phyloP scores from a whole-genome alignment of 257 asterid species.

The Ballota nigra region DNA sequence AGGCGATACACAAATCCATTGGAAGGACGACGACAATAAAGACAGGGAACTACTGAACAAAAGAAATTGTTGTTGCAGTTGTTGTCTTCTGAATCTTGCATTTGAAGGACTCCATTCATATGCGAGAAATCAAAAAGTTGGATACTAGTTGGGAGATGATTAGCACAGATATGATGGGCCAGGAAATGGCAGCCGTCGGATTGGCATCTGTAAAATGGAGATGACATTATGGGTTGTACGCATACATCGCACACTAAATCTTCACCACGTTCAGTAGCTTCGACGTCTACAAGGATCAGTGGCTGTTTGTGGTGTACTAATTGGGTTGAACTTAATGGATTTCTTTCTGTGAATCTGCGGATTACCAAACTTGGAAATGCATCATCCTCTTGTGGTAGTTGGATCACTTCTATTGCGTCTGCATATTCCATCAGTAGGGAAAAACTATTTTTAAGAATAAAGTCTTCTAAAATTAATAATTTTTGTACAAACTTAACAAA shows the following conservation, averaged over 20 bases:
- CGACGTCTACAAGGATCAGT: neutral
- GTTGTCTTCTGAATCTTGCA: no score
- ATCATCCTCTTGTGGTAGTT: constrained; percentile 5
- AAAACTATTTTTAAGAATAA: no score
- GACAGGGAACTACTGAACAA: no score
- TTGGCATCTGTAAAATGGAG: neutral
- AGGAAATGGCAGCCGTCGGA: neutral
- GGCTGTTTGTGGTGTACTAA: neutral
- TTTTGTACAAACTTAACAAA: no score
- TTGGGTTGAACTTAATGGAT: neutral
- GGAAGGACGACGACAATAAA: no score
- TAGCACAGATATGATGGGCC: neutral
- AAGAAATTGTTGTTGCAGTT: no score
- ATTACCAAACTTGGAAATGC: neutral
- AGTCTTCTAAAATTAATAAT: no score
- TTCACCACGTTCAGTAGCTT: no score
- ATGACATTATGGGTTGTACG: neutral
- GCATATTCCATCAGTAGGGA: no score
- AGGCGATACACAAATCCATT: no score
- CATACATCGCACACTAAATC: constrained; percentile 11
- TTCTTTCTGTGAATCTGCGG: neutral
- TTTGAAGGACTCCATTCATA: no score
- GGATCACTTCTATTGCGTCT: neutral
- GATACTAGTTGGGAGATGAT: neutral
- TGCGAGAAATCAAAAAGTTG: no score